Conservation (phyloP, 306 rosid genomes). For the Sechiopsis laciniata region DNA sequence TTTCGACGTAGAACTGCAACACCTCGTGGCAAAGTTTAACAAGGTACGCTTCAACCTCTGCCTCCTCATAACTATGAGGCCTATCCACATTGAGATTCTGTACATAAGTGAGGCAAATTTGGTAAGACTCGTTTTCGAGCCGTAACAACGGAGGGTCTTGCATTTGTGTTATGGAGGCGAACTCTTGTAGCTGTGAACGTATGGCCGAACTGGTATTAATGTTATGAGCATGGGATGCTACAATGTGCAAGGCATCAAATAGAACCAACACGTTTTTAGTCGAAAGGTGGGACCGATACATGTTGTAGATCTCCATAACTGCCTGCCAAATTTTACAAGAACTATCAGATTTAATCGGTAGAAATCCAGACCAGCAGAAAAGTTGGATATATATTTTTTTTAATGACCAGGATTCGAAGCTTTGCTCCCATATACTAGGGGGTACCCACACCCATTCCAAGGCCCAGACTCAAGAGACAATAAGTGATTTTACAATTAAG, state of each 20-base stretch:
- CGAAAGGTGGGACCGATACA: conserved; percentile 63
- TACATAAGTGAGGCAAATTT: conserved; percentile 77
- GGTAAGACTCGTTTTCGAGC: conserved; percentile 87
- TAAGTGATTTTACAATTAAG: too few relatives aligned
- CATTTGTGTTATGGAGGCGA: conserved; percentile 87
- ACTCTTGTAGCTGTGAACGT: conserved; percentile 86
- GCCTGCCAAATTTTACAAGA: conserved; percentile 62
- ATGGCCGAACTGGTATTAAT: conserved; percentile 46
- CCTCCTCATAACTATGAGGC: conserved; percentile 53
- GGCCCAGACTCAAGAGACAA: too few relatives aligned
- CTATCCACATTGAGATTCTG: conserved; percentile 73
- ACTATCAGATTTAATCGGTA: conserved; percentile 7
- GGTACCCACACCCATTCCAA: too few relatives aligned
- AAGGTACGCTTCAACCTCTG: conserved; percentile 65
- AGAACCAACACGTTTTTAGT: conserved; percentile 54
- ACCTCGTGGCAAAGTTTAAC: conserved; percentile 68
- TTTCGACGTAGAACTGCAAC: conserved; percentile 60
- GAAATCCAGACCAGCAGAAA: background rate
- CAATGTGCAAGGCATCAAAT: conserved; percentile 62
- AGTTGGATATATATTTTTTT: background rate
- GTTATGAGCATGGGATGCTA: conserved; percentile 74
- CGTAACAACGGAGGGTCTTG: conserved; percentile 97
- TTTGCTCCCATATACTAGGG: too few relatives aligned
- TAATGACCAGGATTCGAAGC: too few relatives aligned
- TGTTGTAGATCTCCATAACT: conserved; percentile 79